Evolutionary conservation across 1,139 yeast genomes (phyloP).

Genomic region (Wickerhamomyces sp.): DNA sequence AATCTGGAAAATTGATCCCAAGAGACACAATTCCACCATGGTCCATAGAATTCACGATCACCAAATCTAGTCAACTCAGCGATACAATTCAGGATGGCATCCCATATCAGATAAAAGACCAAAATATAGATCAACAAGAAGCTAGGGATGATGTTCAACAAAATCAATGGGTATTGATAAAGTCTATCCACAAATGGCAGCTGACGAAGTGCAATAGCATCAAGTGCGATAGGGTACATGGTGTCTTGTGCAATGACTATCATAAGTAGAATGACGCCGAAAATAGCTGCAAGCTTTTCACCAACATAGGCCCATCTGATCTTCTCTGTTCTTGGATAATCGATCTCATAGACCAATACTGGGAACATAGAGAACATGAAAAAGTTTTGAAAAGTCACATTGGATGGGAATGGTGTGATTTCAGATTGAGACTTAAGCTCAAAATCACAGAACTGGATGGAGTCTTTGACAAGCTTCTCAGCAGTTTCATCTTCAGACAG

Average conservation of each 20-base stretch:
- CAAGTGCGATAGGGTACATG: constrained; percentile 70
- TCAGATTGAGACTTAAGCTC: constrained; percentile 51
- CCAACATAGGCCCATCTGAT: constrained; percentile 68
- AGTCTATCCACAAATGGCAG: constrained; percentile 43
- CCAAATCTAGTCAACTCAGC: constrained; percentile 86
- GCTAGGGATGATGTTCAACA: constrained; percentile 77
- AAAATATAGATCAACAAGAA: constrained; percentile 69
- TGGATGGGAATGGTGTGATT: constrained; percentile 53
- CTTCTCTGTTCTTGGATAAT: constrained; percentile 67
- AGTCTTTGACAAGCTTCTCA: constrained; percentile 28
- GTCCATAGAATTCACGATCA: constrained; percentile 88
- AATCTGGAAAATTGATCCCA: constrained; percentile 93
- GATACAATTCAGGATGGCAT: constrained; percentile 78
- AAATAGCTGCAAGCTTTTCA: constrained; percentile 71
- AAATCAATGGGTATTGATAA: constrained; percentile 50
- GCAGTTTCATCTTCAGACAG: constrained; percentile 17
- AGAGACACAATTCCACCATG: constrained; percentile 95
- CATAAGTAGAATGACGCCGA: constrained; percentile 85
- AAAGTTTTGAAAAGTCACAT: constrained; percentile 61
- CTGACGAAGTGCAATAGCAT: constrained; percentile 47
- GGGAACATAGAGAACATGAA: constrained; percentile 86
- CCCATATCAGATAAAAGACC: constrained; percentile 91
- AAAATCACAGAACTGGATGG: constrained; percentile 57
- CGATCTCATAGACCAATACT: constrained; percentile 75
- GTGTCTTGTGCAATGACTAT: constrained; percentile 72